Conservation (phyloP, 2,329 filamentous ascomycete species). For the Aspergillus sp. region DNA sequence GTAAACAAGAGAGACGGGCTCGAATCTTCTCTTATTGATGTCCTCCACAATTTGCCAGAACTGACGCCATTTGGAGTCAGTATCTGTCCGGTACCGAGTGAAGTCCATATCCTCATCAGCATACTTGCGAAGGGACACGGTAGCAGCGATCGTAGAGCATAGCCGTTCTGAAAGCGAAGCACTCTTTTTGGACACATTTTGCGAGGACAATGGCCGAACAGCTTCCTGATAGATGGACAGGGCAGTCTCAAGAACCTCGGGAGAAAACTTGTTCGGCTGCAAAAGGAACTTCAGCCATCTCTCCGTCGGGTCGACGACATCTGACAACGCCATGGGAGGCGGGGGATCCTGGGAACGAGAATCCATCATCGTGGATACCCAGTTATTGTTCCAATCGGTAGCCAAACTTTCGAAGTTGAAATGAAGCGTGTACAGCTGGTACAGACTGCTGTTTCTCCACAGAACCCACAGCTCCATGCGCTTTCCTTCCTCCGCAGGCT, state of each 20-base stretch:
- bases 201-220: constrained; percentile 39
- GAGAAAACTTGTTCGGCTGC: constrained; percentile 77
- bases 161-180: constrained; percentile 72
- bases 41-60: constrained; percentile 86
- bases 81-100: constrained; percentile 69
- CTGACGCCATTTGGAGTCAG: constrained; percentile 81
- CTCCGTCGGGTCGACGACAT: constrained; percentile 70
- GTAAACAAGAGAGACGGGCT: constrained; percentile 74
- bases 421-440: constrained; percentile 70
- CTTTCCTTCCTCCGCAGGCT: constrained; percentile 53
- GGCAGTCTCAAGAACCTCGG: constrained; percentile 77
- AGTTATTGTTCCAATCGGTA: constrained; percentile 64
- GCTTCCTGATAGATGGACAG: constrained; percentile 76
- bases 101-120: constrained; percentile 69
- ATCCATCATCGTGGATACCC: constrained; percentile 68
- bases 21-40: constrained; percentile 79
- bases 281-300: constrained; percentile 85
- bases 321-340: constrained; percentile 60
- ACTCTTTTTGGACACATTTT: constrained; percentile 46
- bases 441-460: constrained; percentile 82
- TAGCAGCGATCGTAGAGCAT: constrained; percentile 68
- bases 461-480: constrained; percentile 69
- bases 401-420: constrained; percentile 67
- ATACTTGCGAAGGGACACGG: constrained; percentile 63
- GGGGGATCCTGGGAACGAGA: constrained; percentile 52